A percentile compares a stretch with the other conserved stretches of the same genome.
Conservation (phyloP, 768 basidiomycete genomes). For the Suillus americanus region DNA sequence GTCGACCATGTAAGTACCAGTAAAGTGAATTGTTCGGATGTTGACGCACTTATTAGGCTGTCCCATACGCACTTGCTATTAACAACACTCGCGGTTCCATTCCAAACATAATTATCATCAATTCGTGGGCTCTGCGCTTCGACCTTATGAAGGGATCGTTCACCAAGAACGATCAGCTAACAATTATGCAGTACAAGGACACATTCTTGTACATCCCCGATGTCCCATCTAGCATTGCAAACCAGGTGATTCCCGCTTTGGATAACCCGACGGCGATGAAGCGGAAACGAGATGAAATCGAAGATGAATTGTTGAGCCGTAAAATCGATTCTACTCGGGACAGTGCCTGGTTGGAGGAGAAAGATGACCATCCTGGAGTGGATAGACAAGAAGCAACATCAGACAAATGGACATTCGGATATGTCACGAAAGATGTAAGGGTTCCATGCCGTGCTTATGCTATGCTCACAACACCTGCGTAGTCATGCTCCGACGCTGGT, state of each 20-base stretch:
- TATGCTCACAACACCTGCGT: neutral
- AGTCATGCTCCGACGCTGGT: conserved; percentile 72
- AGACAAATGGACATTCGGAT: conserved; percentile 61
- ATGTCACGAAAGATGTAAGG: conserved; percentile 70
- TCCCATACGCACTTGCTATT: conserved; percentile 54
- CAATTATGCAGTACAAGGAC: conserved; percentile 68
- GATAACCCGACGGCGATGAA: conserved; percentile 45
- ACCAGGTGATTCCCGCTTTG: conserved; percentile 49
- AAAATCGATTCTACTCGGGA: conserved; percentile 54
- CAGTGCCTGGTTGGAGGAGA: conserved; percentile 56
- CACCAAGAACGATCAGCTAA: conserved; percentile 79
- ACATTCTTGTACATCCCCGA: conserved; percentile 60
- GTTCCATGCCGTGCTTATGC: neutral
- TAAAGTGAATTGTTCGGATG: neutral
- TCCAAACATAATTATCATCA: conserved; percentile 64
- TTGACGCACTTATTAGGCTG: conserved; percentile 35
- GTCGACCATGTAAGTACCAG: conserved; percentile 39
- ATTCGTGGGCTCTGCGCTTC: conserved; percentile 65
- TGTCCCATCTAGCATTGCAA: conserved; percentile 50
- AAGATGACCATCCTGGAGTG: conserved; percentile 40
- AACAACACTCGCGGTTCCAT: conserved; percentile 62
- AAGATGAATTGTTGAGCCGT: conserved; percentile 30
- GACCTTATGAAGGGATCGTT: conserved; percentile 69
- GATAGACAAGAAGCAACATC: conserved; percentile 38
- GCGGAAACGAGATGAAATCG: conserved; percentile 25